Evolutionary conservation across 2,329 filamentous ascomycete genomes (phyloP).

Genomic region (Aspergillus cejpii): DNA sequence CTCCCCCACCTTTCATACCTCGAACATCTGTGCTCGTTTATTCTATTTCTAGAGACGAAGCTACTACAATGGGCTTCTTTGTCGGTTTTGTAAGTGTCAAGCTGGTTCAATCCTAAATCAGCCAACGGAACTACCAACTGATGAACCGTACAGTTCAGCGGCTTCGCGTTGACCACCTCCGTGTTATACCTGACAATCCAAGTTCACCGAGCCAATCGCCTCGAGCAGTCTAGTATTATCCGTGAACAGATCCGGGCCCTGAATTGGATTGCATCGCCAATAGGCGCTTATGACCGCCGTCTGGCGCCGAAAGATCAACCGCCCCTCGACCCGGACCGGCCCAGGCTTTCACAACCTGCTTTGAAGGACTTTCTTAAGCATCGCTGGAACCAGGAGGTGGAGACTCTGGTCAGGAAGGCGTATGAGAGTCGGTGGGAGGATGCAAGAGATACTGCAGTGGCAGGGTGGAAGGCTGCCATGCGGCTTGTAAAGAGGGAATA

Average conservation of each 20-base stretch:
- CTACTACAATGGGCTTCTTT: slow-evolving; percentile 59
- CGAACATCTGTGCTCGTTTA: neutral
- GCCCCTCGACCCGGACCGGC: neutral
- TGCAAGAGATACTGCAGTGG: slow-evolving; percentile 43
- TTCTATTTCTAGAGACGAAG: neutral
- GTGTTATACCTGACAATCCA: slow-evolving; percentile 65
- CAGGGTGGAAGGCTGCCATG: slow-evolving; percentile 48
- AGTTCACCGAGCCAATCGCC: slow-evolving; percentile 63
- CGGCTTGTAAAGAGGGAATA: slow-evolving; percentile 31
- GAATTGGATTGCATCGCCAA: slow-evolving; percentile 35
- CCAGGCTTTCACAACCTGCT: slow-evolving; percentile 31
- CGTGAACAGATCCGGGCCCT: slow-evolving; percentile 40
- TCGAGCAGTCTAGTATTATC: slow-evolving; percentile 40
- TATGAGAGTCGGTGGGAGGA: slow-evolving; percentile 61
- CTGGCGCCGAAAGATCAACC: slow-evolving; percentile 14
- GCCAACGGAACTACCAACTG: slow-evolving; percentile 6
- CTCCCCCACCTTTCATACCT: neutral
- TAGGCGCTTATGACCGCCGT: slow-evolving; percentile 33
- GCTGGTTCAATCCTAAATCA: neutral
- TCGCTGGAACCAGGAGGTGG: slow-evolving; percentile 69
- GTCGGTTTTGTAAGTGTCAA: slow-evolving; percentile 62
- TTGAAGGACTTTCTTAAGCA: slow-evolving; percentile 65
- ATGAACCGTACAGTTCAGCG: slow-evolving; percentile 54
- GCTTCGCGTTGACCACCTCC: slow-evolving; percentile 67
- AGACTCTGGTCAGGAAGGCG: slow-evolving; percentile 58